Evolutionary conservation across 345 rosid genomes (phyloP).

Genomic region (Microcos paniculata): DNA sequence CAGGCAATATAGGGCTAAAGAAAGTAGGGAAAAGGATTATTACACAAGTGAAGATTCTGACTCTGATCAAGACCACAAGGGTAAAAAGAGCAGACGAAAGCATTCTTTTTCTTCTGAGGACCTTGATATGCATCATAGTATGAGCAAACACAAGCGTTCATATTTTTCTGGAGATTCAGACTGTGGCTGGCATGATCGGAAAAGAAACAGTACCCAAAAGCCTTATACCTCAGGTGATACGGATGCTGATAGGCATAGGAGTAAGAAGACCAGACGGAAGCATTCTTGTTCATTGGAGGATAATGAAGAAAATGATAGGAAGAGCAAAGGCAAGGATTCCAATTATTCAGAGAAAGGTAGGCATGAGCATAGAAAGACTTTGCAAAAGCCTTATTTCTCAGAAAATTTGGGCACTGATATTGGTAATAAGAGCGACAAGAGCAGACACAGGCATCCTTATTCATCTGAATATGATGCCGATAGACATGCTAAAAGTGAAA

Average conservation of each 20-base stretch:
- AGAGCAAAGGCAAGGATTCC: constrained; percentile 18
- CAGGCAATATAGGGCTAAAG: constrained; percentile 26
- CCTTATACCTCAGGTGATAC: constrained; percentile 26
- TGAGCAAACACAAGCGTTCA: constrained; percentile 25
- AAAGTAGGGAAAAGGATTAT: constrained; percentile 30
- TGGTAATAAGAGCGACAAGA: constrained; percentile 10
- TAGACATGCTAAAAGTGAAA: constrained; percentile 17
- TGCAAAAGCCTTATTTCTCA: background rate
- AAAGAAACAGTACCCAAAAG: constrained; percentile 22
- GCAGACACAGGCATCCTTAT: constrained; percentile 8
- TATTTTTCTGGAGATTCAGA: constrained; percentile 21
- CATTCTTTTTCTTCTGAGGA: constrained; percentile 36
- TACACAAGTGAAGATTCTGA: constrained; percentile 23
- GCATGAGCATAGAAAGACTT: constrained; percentile 7
- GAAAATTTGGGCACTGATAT: constrained; percentile 14
- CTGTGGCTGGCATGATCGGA: constrained; percentile 20
- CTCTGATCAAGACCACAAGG: constrained; percentile 17
- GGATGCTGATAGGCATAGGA: constrained; percentile 22
- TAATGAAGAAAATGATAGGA: constrained; percentile 10
- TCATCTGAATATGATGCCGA: constrained; percentile 20
- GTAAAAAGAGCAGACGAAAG: constrained; percentile 23
- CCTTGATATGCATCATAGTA: constrained; percentile 29
- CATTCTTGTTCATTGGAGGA: constrained; percentile 23
- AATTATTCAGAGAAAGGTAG: constrained; percentile 16
- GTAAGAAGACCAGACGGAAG: constrained; percentile 31